Evolutionary conservation across 306 rosid genomes (phyloP).

Genomic region (Pyrus betulifolia): DNA sequence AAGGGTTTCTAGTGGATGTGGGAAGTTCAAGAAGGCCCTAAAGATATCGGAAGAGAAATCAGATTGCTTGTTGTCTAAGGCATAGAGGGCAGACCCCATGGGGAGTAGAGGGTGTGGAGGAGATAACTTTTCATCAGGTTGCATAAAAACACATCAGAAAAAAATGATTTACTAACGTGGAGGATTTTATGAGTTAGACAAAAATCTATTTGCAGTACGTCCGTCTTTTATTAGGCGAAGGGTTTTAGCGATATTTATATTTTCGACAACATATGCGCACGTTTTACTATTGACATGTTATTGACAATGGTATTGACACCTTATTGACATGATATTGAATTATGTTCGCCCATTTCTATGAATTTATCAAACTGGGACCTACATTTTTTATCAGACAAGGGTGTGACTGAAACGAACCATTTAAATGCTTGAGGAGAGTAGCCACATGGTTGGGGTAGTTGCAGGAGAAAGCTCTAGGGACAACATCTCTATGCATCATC

Average conservation of each 20-base stretch:
- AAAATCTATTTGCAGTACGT: no score
- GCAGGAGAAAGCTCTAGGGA: conserved; percentile 93
- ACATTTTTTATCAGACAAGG: conserved; percentile 60
- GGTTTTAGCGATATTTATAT: no score
- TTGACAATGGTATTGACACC: no score
- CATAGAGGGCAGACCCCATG: conserved; percentile 41
- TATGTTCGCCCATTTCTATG: neutral
- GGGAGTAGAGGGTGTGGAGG: conserved; percentile 71
- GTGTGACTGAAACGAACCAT: conserved; percentile 56
- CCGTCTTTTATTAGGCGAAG: no score
- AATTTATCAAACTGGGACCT: conserved; percentile 13
- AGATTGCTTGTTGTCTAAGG: conserved; percentile 29
- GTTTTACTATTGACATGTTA: no score
- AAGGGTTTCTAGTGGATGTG: conserved; percentile 63
- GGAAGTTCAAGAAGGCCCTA: conserved; percentile 46
- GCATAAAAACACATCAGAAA: conserved; percentile 16
- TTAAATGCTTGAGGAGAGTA: conserved; percentile 47
- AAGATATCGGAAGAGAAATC: conserved; percentile 42
- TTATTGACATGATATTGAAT: no score
- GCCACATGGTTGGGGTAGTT: conserved; percentile 66
- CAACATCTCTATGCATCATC: conserved; percentile 84
- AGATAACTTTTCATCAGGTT: conserved; percentile 69
- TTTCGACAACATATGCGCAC: no score
- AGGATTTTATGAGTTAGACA: no score
- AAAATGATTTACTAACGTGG: neutral